Evolutionary conservation across 108 stramenopile species (phyloP).

Genomic region (Nitzschia inconspicua): DNA sequence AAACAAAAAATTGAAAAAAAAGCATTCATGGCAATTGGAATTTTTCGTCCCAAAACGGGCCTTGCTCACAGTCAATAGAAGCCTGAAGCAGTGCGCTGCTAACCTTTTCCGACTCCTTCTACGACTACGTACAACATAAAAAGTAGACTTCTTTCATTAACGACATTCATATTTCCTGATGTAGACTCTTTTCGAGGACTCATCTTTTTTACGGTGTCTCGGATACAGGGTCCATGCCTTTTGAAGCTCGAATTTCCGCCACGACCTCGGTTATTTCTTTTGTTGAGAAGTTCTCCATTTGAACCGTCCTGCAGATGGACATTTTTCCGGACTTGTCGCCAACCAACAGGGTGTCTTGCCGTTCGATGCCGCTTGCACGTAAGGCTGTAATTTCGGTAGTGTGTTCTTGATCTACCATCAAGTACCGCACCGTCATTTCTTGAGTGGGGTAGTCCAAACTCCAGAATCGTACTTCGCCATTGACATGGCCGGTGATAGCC

Average conservation of each 20-base stretch:
- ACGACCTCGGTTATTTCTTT: constrained; percentile 41
- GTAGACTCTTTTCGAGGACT: no score
- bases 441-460: constrained; percentile 57
- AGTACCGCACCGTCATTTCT: constrained; percentile 48
- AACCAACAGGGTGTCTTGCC: constrained; percentile 81
- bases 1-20: no score
- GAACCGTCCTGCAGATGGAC: constrained; percentile 67
- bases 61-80: no score
- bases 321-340: constrained; percentile 88
- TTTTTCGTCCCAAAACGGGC: no score
- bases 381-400: constrained; percentile 75
- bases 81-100: no score
- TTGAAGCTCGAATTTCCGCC: constrained; percentile 6
- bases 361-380: constrained; percentile 48
- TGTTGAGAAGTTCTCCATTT: constrained; percentile 64
- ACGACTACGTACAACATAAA: no score
- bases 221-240: no score
- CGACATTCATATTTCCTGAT: no score
- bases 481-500: constrained; percentile 90
- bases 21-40: no score
- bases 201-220: no score
- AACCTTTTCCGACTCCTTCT: no score
- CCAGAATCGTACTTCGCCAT: constrained; percentile 93
- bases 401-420: constrained; percentile 70
- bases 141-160: no score